Conservation (phyloP, 2,329 filamentous ascomycete genomes). For the Cordyceps tenuipes region DNA sequence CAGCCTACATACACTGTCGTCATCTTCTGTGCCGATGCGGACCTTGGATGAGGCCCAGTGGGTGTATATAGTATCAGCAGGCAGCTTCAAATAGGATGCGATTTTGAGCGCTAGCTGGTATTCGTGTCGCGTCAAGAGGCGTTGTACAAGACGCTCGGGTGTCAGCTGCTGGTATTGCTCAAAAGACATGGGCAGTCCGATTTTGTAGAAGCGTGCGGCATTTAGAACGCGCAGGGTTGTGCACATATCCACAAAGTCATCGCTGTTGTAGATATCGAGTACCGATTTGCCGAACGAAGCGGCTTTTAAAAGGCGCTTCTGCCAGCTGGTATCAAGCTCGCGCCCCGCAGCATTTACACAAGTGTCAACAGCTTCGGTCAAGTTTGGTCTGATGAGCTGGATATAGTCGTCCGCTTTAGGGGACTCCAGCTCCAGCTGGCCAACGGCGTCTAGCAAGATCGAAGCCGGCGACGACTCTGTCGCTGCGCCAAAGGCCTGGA, state of each 20-base stretch:
- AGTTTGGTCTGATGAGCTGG: constrained; percentile 77
- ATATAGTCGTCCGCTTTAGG: constrained; percentile 98
- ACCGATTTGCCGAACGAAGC: constrained; percentile 98
- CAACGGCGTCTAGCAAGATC: constrained; percentile 86
- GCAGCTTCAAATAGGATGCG: constrained; percentile 76
- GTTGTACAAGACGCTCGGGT: constrained; percentile 76
- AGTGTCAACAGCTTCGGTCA: constrained; percentile 87
- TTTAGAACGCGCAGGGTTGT: constrained; percentile 89
- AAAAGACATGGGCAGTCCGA: constrained; percentile 84
- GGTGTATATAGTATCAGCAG: constrained; percentile 85
- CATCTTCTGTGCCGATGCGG: constrained; percentile 71
- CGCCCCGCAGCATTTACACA: constrained; percentile 91
- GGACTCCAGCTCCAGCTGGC: constrained; percentile 84
- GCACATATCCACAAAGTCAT: constrained; percentile 98
- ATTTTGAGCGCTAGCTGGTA: constrained; percentile 86
- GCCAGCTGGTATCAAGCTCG: constrained; percentile 85
- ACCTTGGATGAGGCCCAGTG: constrained; percentile 97
- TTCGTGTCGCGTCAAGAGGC: constrained; percentile 81
- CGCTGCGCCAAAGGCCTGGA: constrained; percentile 82
- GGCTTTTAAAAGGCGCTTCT: constrained; percentile 91
- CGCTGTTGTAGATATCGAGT: constrained; percentile 92
- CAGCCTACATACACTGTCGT: constrained; percentile 76
- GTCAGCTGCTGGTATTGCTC: constrained; percentile 90
- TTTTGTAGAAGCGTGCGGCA: constrained; percentile 81
- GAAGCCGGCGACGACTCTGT: constrained; percentile 85